phyloP scores from a whole-genome alignment of 2,329 filamentous ascomycete species.

The Ploettnerulaceae sp. region DNA sequence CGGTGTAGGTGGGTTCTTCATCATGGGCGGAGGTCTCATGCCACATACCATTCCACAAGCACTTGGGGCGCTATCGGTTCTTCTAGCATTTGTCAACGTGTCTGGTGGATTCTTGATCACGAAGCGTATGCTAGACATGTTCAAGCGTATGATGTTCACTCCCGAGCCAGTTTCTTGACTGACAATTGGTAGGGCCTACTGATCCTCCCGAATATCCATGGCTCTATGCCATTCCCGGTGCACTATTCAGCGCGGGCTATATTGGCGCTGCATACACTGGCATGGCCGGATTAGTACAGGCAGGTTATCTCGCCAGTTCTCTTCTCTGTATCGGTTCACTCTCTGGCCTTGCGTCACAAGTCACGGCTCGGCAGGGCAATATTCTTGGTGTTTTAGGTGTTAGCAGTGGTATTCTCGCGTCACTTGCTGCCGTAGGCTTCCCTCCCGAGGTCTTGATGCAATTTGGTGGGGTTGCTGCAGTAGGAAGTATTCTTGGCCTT shows the following conservation, averaged over 20 bases:
- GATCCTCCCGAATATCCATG: slow-evolving; percentile 86
- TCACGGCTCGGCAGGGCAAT: slow-evolving; percentile 80
- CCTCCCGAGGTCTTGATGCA: slow-evolving; percentile 73
- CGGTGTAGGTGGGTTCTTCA: slow-evolving; percentile 80
- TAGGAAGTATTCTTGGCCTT: slow-evolving; percentile 65
- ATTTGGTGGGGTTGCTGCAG: slow-evolving; percentile 68
- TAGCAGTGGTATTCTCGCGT: slow-evolving; percentile 75
- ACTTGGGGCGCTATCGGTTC: slow-evolving; percentile 73
- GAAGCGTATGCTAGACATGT: slow-evolving; percentile 92
- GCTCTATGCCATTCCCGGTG: slow-evolving; percentile 74
- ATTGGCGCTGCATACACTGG: slow-evolving; percentile 75
- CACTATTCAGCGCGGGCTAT: slow-evolving; percentile 76
- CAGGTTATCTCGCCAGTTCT: slow-evolving; percentile 80
- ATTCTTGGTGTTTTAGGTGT: slow-evolving; percentile 84
- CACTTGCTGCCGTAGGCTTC: slow-evolving; percentile 76
- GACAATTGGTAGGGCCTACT: slow-evolving; percentile 54
- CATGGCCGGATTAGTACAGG: slow-evolving; percentile 78
- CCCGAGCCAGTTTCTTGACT: neutral
- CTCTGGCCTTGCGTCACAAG: slow-evolving; percentile 74
- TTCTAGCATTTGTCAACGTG: slow-evolving; percentile 84
- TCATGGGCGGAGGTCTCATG: slow-evolving; percentile 76
- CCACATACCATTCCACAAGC: slow-evolving; percentile 74
- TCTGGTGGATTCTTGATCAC: slow-evolving; percentile 87
- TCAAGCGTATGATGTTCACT: slow-evolving; percentile 52
- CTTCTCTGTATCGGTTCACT: slow-evolving; percentile 81